Conservation (phyloP, 1,284 basidiomycete genomes). For the Ceratobasidium papillatum region DNA sequence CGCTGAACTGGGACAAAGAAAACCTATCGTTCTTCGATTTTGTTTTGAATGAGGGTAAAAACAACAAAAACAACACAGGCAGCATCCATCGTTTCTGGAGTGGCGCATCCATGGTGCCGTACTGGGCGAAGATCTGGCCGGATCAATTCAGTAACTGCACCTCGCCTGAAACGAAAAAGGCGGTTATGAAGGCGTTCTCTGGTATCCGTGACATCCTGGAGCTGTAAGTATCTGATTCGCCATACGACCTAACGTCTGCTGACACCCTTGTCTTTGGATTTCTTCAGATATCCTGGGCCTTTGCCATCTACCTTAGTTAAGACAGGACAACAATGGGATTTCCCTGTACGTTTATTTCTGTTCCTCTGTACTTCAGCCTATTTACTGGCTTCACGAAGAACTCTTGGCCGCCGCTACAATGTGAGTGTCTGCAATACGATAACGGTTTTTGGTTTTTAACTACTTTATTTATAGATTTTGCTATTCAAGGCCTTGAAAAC, state of each 20-base stretch:
- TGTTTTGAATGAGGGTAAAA: constrained; percentile 55
- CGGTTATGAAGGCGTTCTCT: constrained; percentile 78
- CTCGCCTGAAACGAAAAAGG: constrained; percentile 58
- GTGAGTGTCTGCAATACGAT: neutral
- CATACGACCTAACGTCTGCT: neutral
- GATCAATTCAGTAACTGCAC: constrained; percentile 59
- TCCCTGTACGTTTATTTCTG: constrained; percentile 27
- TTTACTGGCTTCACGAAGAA: constrained; percentile 30
- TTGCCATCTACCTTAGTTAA: constrained; percentile 76
- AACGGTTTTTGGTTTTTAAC: neutral
- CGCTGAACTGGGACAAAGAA: constrained; percentile 83
- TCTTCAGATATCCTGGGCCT: constrained; percentile 78
- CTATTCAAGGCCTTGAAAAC: constrained; percentile 77
- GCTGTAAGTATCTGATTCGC: neutral
- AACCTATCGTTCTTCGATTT: constrained; percentile 92
- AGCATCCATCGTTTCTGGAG: constrained; percentile 61
- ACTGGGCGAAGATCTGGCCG: constrained; percentile 88
- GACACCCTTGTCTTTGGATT: neutral
- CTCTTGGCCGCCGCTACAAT: constrained; percentile 86
- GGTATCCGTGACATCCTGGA: constrained; percentile 74
- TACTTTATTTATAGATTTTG: constrained; percentile 58
- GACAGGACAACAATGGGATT: constrained; percentile 83
- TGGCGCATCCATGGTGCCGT: constrained; percentile 80
- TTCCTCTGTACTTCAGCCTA: neutral
- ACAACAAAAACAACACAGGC: constrained; percentile 49